A percentile compares a stretch with the other conserved stretches of the same genome.
phyloP scores from a whole-genome alignment of 2,329 filamentous ascomycete genomes.

The Didymella exigua region DNA sequence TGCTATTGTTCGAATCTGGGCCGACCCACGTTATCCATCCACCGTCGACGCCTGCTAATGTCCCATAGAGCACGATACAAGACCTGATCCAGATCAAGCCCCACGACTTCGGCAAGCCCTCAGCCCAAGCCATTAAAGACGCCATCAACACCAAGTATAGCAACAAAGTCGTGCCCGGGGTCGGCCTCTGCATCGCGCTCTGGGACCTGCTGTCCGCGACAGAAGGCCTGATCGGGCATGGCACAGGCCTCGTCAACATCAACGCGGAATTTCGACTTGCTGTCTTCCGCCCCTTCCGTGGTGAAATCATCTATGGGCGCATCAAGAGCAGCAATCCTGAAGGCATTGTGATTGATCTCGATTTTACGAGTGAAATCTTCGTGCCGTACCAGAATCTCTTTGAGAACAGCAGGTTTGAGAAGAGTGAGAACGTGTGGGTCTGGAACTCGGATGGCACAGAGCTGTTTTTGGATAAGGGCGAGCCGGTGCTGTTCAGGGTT shows the following conservation, averaged over 20 bases:
- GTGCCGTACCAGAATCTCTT: slow-evolving; percentile 60
- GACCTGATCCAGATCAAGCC: slow-evolving; percentile 94
- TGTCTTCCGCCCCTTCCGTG: slow-evolving; percentile 94
- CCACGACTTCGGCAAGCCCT: slow-evolving; percentile 83
- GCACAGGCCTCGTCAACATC: slow-evolving; percentile 89
- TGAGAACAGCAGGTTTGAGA: slow-evolving; percentile 66
- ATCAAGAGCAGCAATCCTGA: slow-evolving; percentile 74
- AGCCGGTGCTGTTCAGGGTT: slow-evolving; percentile 84
- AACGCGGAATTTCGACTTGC: slow-evolving; percentile 96
- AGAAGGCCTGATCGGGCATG: slow-evolving; percentile 92
- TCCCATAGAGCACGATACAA: slow-evolving; percentile 81
- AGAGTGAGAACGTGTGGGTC: slow-evolving; percentile 79
- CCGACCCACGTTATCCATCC: neutral
- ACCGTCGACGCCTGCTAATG: neutral
- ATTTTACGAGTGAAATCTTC: slow-evolving; percentile 94
- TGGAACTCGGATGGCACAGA: slow-evolving; percentile 76
- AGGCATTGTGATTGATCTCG: slow-evolving; percentile 79
- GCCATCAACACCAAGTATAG: slow-evolving; percentile 97
- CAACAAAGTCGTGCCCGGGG: slow-evolving; percentile 95
- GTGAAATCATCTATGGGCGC: slow-evolving; percentile 84
- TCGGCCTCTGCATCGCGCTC: slow-evolving; percentile 90
- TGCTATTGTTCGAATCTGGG: neutral
- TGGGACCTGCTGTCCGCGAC: slow-evolving; percentile 90
- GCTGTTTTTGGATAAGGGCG: slow-evolving; percentile 87
- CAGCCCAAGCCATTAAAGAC: slow-evolving; percentile 86